Base-by-base conservation (phyloP, 805 yeast species). In the Dipodascopsis uninucleata region DNA sequence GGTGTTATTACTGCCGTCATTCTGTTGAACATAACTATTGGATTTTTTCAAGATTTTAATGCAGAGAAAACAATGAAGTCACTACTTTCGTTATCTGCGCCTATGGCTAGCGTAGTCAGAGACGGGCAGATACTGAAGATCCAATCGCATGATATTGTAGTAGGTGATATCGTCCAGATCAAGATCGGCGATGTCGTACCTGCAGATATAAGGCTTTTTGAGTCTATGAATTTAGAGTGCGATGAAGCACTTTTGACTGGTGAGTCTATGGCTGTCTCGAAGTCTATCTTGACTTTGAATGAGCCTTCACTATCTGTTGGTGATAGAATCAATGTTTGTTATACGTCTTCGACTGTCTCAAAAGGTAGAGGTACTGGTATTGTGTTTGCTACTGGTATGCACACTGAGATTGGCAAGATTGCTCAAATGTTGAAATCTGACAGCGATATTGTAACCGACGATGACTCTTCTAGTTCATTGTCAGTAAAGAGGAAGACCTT, bases 1-100 rank as follows among this genome's bases (percentile, higher is more conserved):
- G 93, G 90, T 43, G 90, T 84, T 31, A 81, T 83, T 60, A 79
- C 77, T 2, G 81, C 76, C 39, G 89, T 84, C 21, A 77, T 84
- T 26, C 61, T 61, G 25, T 70, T 83, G 45, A 83, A 83, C 57
- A 78, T 83, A 33, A 64, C 65, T 22, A 81, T 83, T 44, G 93
- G 93, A 3, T 74, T 79, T 45, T 64, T 74, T 52, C 93, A 83
- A 63, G 90, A 83, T 59, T 71, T 69, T 59, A 79, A 76, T 53
- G 90, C 93, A 1, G 88, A 83, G 52, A 76, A 80, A 60, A 84
- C 90, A 2, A 84, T 83, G 90, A 83, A 81, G 33, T 79, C 88
- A 0, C 71, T 83, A 36, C 73, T 77, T 52, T 73, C 80, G 1
- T 70, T 84, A 39, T 73, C 83, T 40, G 79, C 87, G 1, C 87